These are phyloP conservation scores for Leucosporidium scottii DNA, from an alignment of 768 basidiomycete genomes.

Conservation along the genomic window DNA sequence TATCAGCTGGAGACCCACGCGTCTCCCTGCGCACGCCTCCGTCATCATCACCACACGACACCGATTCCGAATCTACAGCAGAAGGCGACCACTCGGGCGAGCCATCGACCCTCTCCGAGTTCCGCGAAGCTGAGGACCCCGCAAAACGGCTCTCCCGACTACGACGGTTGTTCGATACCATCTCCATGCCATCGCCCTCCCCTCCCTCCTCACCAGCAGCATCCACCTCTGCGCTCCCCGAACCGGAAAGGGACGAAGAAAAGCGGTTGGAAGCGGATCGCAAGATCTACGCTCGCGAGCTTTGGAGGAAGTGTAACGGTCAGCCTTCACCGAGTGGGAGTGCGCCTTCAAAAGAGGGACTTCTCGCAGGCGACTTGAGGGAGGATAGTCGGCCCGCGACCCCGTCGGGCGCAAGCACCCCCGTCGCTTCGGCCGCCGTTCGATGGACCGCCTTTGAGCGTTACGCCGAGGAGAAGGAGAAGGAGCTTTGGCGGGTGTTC, in stretches of 20 bases:
- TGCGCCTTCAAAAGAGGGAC: neutral
- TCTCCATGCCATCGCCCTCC: constrained; percentile 42
- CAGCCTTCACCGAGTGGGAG: neutral
- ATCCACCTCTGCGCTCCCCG: constrained; percentile 16
- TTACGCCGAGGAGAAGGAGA: constrained; percentile 29
- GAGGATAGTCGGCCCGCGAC: constrained; percentile 32
- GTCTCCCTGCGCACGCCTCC: constrained; percentile 14
- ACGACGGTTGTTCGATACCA: constrained; percentile 57
- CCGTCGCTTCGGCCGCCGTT: neutral
- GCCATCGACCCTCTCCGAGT: constrained; percentile 53
- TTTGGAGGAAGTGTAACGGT: constrained; percentile 47
- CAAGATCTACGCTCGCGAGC: constrained; percentile 68
- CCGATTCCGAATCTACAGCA: no score
- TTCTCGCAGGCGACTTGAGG: neutral
- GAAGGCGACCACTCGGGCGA: neutral
- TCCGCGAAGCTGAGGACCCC: constrained; percentile 58
- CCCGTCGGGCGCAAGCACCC: neutral
- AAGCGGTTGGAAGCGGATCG: constrained; percentile 55
- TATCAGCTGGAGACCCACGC: constrained; percentile 8
- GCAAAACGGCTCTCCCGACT: constrained; percentile 57
- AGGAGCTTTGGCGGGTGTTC: constrained; percentile 24
- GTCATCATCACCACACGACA: neutral
- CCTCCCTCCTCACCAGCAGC: neutral
- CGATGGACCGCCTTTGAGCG: constrained; percentile 22
- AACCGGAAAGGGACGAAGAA: constrained; percentile 47